These are phyloP conservation scores for Ampelocalamus luodianensis DNA, from an alignment of 176 grass and related monocot species.

Conservation along the genomic window DNA sequence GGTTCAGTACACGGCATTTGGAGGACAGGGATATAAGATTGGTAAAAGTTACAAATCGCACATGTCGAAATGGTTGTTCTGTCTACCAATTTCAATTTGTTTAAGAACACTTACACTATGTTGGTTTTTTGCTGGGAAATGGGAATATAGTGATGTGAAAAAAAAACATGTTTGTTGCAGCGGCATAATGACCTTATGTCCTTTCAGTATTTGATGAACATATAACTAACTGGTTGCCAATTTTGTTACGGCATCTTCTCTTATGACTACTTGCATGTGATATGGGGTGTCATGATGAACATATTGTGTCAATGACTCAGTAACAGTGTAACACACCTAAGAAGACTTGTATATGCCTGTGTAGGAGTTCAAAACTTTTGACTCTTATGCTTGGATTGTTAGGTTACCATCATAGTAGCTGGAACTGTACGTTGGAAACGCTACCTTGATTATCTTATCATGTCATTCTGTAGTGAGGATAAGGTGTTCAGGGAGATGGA, in stretches of 20 bases:
- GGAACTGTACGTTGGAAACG: slow-evolving; percentile 88
- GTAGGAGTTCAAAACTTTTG: slow-evolving; percentile 25
- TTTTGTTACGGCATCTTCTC: slow-evolving; percentile 4
- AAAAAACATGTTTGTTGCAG: slow-evolving; percentile 2
- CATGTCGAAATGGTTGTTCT: slow-evolving; percentile 25
- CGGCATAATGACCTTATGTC: neutral
- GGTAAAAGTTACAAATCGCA: slow-evolving; percentile 53
- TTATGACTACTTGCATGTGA: slow-evolving; percentile 6
- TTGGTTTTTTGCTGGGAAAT: slow-evolving; percentile 22
- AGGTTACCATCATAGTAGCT: slow-evolving; percentile 88
- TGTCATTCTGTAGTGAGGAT: slow-evolving; percentile 80
- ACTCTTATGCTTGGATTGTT: slow-evolving; percentile 35
- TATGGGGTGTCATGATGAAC: slow-evolving; percentile 26
- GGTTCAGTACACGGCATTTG: slow-evolving; percentile 69
- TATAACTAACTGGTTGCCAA: slow-evolving; percentile 9
- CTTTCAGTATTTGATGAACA: slow-evolving; percentile 34
- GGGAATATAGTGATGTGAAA: slow-evolving; percentile 19
- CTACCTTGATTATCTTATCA: slow-evolving; percentile 92
- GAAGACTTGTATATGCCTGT: slow-evolving; percentile 1
- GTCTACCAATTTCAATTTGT: slow-evolving; percentile 27
- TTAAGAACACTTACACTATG: neutral
- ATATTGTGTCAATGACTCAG: neutral
- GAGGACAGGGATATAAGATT: slow-evolving; percentile 88
- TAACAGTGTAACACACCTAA: slow-evolving; percentile 14
- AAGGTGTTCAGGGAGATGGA: slow-evolving; percentile 88